Evolutionary conservation across 1,284 basidiomycete species (phyloP), one percentile per base, ranked within the genome.

Genomic region (Tranzscheliella williamsii): DNA sequence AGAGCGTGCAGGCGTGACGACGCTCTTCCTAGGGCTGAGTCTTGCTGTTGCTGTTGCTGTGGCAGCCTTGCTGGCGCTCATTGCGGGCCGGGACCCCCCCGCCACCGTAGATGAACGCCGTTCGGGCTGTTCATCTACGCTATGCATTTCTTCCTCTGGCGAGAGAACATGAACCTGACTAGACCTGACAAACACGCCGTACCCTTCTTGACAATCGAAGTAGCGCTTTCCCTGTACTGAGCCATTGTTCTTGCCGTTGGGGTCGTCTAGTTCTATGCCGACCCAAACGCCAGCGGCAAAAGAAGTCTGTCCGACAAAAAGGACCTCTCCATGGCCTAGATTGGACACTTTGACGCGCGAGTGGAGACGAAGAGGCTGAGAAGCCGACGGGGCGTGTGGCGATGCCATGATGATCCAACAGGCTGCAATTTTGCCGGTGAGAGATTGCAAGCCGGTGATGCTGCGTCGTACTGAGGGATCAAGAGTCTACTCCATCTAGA

Each of bases 211-310:
- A 80, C 91, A 94, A 15, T 82, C 83, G 78, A 99, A 98, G 81
- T 98, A 99, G 7, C 80, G 70, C 48, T 87, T 82, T 22, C 89
- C 92, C 38, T 87, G 83, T 1, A 99, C 89, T 1, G 85, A 84
- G 2, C 95, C 95, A 72, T 98, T 89, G 81, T 99, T 98, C 86
- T 97, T 97, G 30, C 95, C 95, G 34, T 85, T 87, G 4, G 40
- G 74, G 68, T 72, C 66, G 45, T 79, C 85, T 44, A 98, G 84
- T 76, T 93, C 91, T 49, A 98, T 85, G 13, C 95, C 95, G 51
- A 96, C 84, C 95, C 95, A 98, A 80, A 88, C 88, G 0, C 95
- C 95, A 2, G 85, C 78, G 13, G 90, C 85, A 77, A 98, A 98
- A 4, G 84, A 83, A 0, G 95, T 83, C 38, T 85, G 75, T 0